A percentile compares a stretch with the other conserved stretches of the same genome.
Evolutionary conservation across 768 basidiomycete genomes (phyloP).

Genomic region (Daedalea quercina): DNA sequence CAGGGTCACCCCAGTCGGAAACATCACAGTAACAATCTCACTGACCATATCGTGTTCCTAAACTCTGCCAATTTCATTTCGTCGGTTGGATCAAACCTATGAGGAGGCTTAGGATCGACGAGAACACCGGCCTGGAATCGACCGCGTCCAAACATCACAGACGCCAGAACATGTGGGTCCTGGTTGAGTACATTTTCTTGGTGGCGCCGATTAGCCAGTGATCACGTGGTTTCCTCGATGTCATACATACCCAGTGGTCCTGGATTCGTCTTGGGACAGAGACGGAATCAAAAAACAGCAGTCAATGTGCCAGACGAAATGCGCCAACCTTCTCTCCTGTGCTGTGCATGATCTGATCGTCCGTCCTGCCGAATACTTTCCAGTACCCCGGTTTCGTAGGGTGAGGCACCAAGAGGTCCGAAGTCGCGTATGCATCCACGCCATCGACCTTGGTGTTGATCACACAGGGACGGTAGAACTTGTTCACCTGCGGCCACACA

Average conservation of each 20-base stretch:
- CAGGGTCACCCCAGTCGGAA: too few relatives aligned
- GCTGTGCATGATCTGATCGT: conserved; percentile 39
- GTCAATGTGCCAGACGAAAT: too few relatives aligned
- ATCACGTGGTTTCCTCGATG: not conserved
- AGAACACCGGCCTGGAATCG: conserved; percentile 33
- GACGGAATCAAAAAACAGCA: not conserved
- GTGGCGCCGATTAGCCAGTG: not conserved
- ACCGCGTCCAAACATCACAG: conserved; percentile 36
- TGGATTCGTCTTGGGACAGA: conserved; percentile 28
- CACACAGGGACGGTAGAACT: conserved; percentile 14
- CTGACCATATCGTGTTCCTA: conserved; percentile 30
- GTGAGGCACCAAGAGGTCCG: conserved; percentile 35
- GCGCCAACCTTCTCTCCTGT: conserved; percentile 35
- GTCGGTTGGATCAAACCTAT: conserved; percentile 27
- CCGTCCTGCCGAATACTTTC: conserved; percentile 34
- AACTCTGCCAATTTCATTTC: conserved; percentile 23
- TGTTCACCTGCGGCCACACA: not conserved
- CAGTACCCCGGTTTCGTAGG: conserved; percentile 30
- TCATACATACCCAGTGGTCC: conserved; percentile 27
- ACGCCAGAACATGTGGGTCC: conserved; percentile 26
- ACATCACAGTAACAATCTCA: not conserved
- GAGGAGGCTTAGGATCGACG: conserved; percentile 27
- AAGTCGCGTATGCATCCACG: conserved; percentile 29
- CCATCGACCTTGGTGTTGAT: conserved; percentile 28
- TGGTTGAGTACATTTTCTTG: conserved; percentile 29